Evolutionary conservation across 1,284 basidiomycete genomes (phyloP).

Genomic region (Sporisorium iseilematis-ciliati): DNA sequence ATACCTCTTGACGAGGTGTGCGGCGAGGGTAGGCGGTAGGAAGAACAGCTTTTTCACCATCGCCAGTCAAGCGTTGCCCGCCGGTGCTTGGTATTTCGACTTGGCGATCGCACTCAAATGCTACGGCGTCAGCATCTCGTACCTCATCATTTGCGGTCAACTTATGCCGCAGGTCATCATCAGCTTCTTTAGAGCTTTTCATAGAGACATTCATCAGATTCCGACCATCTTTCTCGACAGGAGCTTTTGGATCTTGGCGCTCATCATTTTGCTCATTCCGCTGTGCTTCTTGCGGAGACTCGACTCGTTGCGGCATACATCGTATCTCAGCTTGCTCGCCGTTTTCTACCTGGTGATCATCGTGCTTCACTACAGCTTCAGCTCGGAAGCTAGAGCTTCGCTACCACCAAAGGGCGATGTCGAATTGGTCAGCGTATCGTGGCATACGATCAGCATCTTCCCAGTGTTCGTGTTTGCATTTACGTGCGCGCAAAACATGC

Average conservation of each 20-base stretch:
- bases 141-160: conserved; percentile 69
- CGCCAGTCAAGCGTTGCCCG: conserved; percentile 72
- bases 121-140: conserved; percentile 90
- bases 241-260: conserved; percentile 83
- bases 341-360: conserved; percentile 73
- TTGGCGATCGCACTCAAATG: conserved; percentile 85
- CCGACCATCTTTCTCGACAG: conserved; percentile 75
- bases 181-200: conserved; percentile 74
- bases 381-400: conserved; percentile 36
- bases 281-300: conserved; percentile 84
- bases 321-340: conserved; percentile 86
- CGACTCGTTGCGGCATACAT: conserved; percentile 79
- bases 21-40: conserved; percentile 76
- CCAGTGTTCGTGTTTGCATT: conserved; percentile 91
- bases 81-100: conserved; percentile 86
- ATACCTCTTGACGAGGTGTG: conserved; percentile 88
- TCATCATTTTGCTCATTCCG: conserved; percentile 86
- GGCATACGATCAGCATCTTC: conserved; percentile 81
- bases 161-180: conserved; percentile 93
- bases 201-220: conserved; percentile 47
- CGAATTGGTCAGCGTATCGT: conserved; percentile 70
- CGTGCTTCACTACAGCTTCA: conserved; percentile 60
- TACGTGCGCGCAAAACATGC: conserved; percentile 66
- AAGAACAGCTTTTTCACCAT: conserved; percentile 60
- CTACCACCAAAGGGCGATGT: conserved; percentile 59